These are phyloP conservation scores for Alopecurus myosuroides DNA, from an alignment of 176 grass and related monocot genomes.

Conservation along the genomic window DNA sequence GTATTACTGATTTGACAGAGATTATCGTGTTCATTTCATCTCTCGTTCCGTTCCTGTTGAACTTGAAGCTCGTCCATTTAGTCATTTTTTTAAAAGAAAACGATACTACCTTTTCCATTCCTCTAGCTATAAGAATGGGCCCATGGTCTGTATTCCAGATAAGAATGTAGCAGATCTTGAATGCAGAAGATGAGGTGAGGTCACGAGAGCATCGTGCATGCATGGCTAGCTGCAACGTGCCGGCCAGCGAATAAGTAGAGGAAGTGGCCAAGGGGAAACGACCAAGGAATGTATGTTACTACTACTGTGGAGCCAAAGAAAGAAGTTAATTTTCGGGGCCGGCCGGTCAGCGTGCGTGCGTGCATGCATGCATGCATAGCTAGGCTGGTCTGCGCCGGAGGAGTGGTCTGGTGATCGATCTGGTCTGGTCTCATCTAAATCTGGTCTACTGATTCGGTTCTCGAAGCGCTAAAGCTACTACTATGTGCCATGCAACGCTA, in stretches of 20 bases:
- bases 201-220: background rate
- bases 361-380: background rate
- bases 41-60: no score
- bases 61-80: no score
- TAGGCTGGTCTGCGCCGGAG: background rate
- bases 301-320: background rate
- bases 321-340: background rate
- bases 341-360: background rate
- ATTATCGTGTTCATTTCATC: no score
- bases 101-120: no score
- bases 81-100: no score
- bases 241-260: background rate
- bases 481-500: background rate
- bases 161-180: no score
- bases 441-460: background rate
- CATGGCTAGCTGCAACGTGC: background rate
- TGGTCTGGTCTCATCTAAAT: background rate
- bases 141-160: no score
- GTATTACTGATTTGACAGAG: no score
- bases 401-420: background rate
- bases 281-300: slow-evolving; percentile 3
- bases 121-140: no score
- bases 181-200: background rate
- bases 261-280: slow-evolving; percentile 17
- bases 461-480: background rate